phyloP scores from a whole-genome alignment of 169 alveolate species.

The Plasmodium ovale region DNA sequence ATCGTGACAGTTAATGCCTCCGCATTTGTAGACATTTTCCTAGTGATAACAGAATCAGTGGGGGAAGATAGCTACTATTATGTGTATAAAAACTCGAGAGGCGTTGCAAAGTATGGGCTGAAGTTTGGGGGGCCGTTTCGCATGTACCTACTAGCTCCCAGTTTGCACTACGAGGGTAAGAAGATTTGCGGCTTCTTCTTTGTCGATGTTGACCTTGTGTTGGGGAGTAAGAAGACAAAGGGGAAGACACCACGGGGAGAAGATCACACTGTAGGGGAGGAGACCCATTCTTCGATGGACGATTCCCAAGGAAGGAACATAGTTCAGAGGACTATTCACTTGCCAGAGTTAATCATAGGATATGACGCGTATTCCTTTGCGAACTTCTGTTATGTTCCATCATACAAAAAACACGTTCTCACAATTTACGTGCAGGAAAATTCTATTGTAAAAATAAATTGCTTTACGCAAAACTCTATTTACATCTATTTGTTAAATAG shows the following conservation, averaged over 20 bases:
- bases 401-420: constrained; percentile 27
- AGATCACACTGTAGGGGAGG: background rate
- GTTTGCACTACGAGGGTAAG: background rate
- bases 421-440: constrained; percentile 16
- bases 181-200: constrained; percentile 57
- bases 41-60: constrained; percentile 4
- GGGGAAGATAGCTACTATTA: constrained; percentile 25
- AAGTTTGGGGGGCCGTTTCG: background rate
- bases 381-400: constrained; percentile 38
- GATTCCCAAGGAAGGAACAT: background rate
- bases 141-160: constrained; percentile 24
- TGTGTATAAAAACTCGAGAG: constrained; percentile 20
- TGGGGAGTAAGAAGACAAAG: background rate
- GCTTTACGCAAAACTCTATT: constrained; percentile 43
- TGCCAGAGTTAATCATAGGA: constrained; percentile 40
- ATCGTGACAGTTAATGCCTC: constrained; percentile 41
- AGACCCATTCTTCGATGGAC: background rate
- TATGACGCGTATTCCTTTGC: constrained; percentile 27
- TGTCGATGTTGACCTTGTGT: constrained; percentile 43
- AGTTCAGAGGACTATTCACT: constrained; percentile 9
- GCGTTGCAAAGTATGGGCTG: constrained; percentile 2
- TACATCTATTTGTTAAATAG: constrained; percentile 28
- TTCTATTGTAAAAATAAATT: constrained; percentile 50
- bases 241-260: background rate
- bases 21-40: constrained; percentile 13